Base-by-base conservation (phyloP, 1,284 basidiomycete species). In the Cryptococcus jaspeensis region DNA sequence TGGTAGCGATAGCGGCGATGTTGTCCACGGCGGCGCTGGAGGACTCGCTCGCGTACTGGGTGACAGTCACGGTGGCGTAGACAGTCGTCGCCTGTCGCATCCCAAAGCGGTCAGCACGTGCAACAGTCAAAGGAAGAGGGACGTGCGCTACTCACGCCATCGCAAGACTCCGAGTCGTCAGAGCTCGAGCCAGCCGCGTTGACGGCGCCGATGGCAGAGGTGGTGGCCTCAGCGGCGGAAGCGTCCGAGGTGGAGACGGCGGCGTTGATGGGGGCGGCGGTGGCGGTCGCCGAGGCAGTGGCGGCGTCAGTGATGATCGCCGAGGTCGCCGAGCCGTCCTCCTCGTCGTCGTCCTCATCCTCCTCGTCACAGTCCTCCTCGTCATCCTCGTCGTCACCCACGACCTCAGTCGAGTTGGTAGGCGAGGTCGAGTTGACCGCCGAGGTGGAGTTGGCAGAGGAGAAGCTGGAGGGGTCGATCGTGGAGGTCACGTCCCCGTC, bases 91-190 rank as follows among this genome's bases (percentile, higher is more conserved):
- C 49, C 61, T 64, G 52, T 9, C 39, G n/a, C n/a, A n/a, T n/a
- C 15, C 5, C 25, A 38, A 5, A 35, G 11, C 23, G 20, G 51
- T 56, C 48, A 61, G 49, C 45, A 28, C 1, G 13, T 13, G 37
- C 7, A 20, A 35, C 8, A 37, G 20, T 18, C 12, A 18, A 12
- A 47, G 11, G 43, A n/a, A 37, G 40, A n/a, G n/a, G n/a, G n/a
- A n/a, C n/a, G n/a, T n/a, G n/a, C n/a, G n/a, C n/a, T n/a, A 59
- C 64, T 61, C 52, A 66, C 62, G 9, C 52, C 58, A 37, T 48
- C 60, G 40, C 62, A 66, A 22, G 32, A 46, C 5, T 50, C 50
- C 11, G 55, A 55, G 41, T 18, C 38, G 37, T 13, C 25, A 6
- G 48, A 36, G 5, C 55, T 36, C 16, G 52, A 16, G 18, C 9